Evolutionary conservation across 805 yeast species (phyloP).

Genomic region (Pichia ethanolica): DNA sequence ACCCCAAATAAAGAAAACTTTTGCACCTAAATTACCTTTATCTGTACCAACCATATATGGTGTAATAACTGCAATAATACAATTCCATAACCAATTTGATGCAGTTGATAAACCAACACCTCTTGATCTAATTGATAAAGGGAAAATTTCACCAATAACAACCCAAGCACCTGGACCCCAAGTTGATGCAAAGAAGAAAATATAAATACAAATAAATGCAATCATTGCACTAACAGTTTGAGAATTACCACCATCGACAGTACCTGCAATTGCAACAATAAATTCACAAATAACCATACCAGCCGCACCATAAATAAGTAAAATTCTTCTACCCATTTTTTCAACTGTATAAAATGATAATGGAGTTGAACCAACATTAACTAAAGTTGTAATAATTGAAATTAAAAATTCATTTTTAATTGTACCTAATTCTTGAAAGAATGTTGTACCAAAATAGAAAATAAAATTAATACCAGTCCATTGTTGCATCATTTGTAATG

Average conservation of each 20-base stretch:
- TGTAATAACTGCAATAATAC: constrained; percentile 68
- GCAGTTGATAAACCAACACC: constrained; percentile 67
- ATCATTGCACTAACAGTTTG: constrained; percentile 29
- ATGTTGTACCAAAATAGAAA: constrained; percentile 66
- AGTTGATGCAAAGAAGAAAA: constrained; percentile 70
- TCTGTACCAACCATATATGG: constrained; percentile 66
- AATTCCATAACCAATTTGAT: constrained; percentile 75
- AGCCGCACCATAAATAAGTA: constrained; percentile 41
- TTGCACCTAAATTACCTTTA: constrained; percentile 51
- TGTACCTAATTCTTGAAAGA: constrained; percentile 48
- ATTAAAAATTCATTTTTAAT: constrained; percentile 41
- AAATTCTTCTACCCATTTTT: constrained; percentile 48
- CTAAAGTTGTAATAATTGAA: constrained; percentile 46
- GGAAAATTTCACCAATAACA: constrained; percentile 52
- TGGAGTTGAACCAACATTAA: constrained; percentile 45
- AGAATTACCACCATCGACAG: constrained; percentile 21
- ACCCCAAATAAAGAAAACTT: constrained; percentile 74
- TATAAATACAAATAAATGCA: constrained; percentile 48
- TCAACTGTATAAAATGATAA: constrained; percentile 52
- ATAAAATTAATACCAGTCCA: constrained; percentile 72
- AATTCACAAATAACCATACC: constrained; percentile 49
- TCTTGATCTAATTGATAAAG: constrained; percentile 67
- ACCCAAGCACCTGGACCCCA: constrained; percentile 86
- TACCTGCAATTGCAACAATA: constrained; percentile 43
- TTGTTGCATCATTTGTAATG: constrained; percentile 54